Base-by-base conservation (phyloP, 2,329 filamentous ascomycete species). In the Fusarium keratoplasticum region DNA sequence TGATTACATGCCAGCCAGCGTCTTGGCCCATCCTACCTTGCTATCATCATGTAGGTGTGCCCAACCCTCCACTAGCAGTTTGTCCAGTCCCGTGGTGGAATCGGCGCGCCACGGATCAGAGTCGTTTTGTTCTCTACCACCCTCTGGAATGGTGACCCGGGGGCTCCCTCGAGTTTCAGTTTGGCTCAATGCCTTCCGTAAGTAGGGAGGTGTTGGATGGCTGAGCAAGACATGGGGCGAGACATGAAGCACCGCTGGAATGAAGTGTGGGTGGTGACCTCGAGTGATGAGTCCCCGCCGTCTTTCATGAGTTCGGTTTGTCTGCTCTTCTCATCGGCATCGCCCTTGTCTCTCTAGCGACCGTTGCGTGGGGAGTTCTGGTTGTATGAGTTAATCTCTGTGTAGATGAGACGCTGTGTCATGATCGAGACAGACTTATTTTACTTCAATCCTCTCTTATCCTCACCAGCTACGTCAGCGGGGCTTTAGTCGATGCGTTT, bases 71-170 rank as follows among this genome's bases (percentile, higher is more conserved):
- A 14, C 14, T 33, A 9, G 31, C 33, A 25, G 38, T 40, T 22
- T 47, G 42, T 69, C 54, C 42, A 31, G 59, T 60, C 18, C 59
- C 16, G 35, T 14, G 36, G 18, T 35, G 62, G 59, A 69, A 71
- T 77, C 33, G 36, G 59, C 50, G 27, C 54, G 64, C 66, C 58
- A 64, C 54, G 57, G 42, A 58, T 36, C 40, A 69, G 67, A 66
- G 8, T 14, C 14, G n/a, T 66, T 69, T 67, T 74, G 58, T 71
- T 68, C 66, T 69, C 47, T 61, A 13, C 54, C 60, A 57, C 42
- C 16, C 33, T 29, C 50, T 62, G 50, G 58, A 61, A 73, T 74
- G 54, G 11, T 33, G 14, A 38, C 27, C 27, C n/a, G 42, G 58
- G 16, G 33, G 27, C 31, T 31, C 27, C 61, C 60, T 22, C 35